A percentile compares a stretch with the other conserved stretches of the same genome.
Conservation (phyloP, 1,139 yeast genomes). For the Pichia sp. region DNA sequence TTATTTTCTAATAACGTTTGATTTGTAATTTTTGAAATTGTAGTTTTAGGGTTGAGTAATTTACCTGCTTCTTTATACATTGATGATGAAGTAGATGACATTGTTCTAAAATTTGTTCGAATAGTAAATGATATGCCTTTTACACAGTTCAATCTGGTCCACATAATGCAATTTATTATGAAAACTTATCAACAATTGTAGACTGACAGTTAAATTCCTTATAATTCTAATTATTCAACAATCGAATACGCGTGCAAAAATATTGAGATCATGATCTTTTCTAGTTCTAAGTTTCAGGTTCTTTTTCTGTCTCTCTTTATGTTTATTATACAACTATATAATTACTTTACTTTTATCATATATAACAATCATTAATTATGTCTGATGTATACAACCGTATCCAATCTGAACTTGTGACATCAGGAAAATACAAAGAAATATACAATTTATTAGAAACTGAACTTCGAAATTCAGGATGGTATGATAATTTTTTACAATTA, state of each 20-base stretch:
- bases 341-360: background rate
- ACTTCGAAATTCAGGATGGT: conserved; percentile 80
- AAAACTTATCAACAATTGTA: too few species aligned
- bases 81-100: conserved; percentile 6
- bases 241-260: too few species aligned
- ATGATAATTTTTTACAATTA: conserved; percentile 59
- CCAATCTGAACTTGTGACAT: conserved; percentile 62
- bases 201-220: too few species aligned
- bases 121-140: too few species aligned
- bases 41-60: conserved; percentile 13
- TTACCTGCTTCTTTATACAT: conserved; percentile 9
- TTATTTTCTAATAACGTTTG: conserved; percentile 32
- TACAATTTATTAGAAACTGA: conserved; percentile 56
- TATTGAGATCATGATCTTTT: too few species aligned
- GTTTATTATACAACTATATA: too few species aligned
- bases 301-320: too few species aligned
- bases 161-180: too few species aligned
- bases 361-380: conserved; percentile 1
- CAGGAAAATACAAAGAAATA: conserved; percentile 74
- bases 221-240: too few species aligned
- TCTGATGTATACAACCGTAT: conserved; percentile 57
- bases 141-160: too few species aligned
- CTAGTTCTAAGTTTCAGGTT: background rate
- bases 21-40: conserved; percentile 33
- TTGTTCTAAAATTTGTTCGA: background rate